Percentiles rank a stretch among this genome's conserved stretches.
phyloP scores from a whole-genome alignment of 805 yeast genomes.

The Lachancea waltii region DNA sequence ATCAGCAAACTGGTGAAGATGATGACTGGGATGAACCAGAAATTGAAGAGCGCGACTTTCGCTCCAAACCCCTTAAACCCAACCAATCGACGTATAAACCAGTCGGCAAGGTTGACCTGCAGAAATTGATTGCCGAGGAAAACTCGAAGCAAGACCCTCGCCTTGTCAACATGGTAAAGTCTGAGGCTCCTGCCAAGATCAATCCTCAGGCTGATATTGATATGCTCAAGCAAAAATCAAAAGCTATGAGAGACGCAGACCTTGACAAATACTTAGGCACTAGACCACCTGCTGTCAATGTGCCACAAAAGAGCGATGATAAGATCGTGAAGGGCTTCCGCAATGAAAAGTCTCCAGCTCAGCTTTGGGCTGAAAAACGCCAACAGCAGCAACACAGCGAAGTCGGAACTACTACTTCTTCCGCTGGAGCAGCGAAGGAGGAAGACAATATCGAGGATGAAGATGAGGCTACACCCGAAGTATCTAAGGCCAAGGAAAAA shows the following conservation, averaged over 20 bases:
- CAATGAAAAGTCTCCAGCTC: slow-evolving; percentile 89
- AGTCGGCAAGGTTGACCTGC: slow-evolving; percentile 51
- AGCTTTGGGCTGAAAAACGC: slow-evolving; percentile 87
- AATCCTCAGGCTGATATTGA: slow-evolving; percentile 31
- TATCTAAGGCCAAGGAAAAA: slow-evolving; percentile 34
- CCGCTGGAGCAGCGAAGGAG: slow-evolving; percentile 28
- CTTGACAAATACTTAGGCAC: slow-evolving; percentile 32
- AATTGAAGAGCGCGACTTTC: slow-evolving; percentile 42
- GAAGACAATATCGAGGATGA: slow-evolving; percentile 19
- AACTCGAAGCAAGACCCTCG: slow-evolving; percentile 40
- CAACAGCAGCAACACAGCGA: slow-evolving; percentile 24
- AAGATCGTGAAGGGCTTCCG: slow-evolving; percentile 54
- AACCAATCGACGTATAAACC: slow-evolving; percentile 51
- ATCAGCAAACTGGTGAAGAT: slow-evolving; percentile 25
- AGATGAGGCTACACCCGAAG: slow-evolving; percentile 22
- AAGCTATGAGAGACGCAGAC: slow-evolving; percentile 33
- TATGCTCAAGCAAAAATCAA: slow-evolving; percentile 32
- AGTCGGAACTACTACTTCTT: background rate
- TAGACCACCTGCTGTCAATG: slow-evolving; percentile 27
- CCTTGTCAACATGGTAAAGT: slow-evolving; percentile 24
- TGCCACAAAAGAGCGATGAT: slow-evolving; percentile 22
- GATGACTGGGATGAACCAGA: slow-evolving; percentile 44
- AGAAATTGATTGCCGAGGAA: slow-evolving; percentile 39
- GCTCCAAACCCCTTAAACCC: slow-evolving; percentile 40
- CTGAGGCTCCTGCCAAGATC: slow-evolving; percentile 17